Evolutionary conservation across 768 basidiomycete species (phyloP), one percentile per base, ranked within the genome.

Genomic region (Piloderma croceum): DNA sequence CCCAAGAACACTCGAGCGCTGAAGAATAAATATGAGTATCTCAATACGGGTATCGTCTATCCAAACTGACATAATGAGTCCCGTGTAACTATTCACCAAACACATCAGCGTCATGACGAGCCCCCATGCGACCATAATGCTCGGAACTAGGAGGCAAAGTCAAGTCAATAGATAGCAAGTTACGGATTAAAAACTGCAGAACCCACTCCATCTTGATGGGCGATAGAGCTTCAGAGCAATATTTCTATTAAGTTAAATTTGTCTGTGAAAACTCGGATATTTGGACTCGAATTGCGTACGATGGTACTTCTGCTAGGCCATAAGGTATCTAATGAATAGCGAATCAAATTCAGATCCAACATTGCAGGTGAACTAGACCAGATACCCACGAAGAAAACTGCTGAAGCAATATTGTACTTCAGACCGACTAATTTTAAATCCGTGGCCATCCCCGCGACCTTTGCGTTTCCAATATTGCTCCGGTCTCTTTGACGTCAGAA

Each of bases 1-100:
- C 73, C 74, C 11, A 76, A 63, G 46, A 74, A 66, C 31, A 68
- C 20, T 7, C 70, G 61, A 18, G 60, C 59, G 22, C 67, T 71
- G 41, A 27, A 32, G 10, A 9, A n/a, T 39, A 15, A 13, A 29
- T 40, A n/a, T 24, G 18, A 10, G 17, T 27, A 2, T 19, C 13
- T 38, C 11, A 38, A 19, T 11, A 38, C 5, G 36, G 5, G 17
- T 11, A 7, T 27, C 6, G 24, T 25, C 22, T 23, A 9, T 33
- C 29, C 42, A 21, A 15, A 53, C 68, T 40, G 44, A 70, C 64
- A 42, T 53, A 31, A 60, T 25, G 15, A 61, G 50, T 19, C 53
- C 56, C 6, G 54, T 48, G 31, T 55, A 61, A 18, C 49, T 59
- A 7, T 67, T 57, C 15, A 67, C 63, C 34, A 62, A 59, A 33